phyloP scores from a whole-genome alignment of 1,139 yeast genomes.

The Yamadazyma aaseri region DNA sequence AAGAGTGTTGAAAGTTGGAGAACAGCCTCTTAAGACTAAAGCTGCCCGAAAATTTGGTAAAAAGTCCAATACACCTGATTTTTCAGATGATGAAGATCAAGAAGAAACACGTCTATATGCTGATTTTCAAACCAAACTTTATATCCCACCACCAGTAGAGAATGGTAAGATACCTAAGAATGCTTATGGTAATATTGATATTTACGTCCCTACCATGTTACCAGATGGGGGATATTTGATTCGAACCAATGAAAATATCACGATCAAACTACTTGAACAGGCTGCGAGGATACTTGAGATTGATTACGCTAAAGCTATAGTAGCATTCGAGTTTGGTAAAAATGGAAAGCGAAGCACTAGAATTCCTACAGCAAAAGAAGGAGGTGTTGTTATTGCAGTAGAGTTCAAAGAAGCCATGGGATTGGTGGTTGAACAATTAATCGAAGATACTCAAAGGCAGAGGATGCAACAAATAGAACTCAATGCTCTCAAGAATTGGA shows the following conservation, averaged over 20 bases:
- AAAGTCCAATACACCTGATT: conserved; percentile 18
- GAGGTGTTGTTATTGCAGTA: conserved; percentile 73
- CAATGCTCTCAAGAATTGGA: conserved; percentile 71
- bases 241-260: conserved; percentile 17
- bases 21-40: conserved; percentile 56
- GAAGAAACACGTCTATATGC: conserved; percentile 61
- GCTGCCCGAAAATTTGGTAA: conserved; percentile 8
- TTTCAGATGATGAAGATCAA: conserved; percentile 47
- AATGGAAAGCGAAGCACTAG: conserved; percentile 17
- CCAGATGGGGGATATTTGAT: conserved; percentile 74
- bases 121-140: conserved; percentile 71
- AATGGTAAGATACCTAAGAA: conserved; percentile 73
- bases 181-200: conserved; percentile 78
- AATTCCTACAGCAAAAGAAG: conserved; percentile 62
- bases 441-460: conserved; percentile 54
- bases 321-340: conserved; percentile 72
- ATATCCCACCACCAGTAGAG: conserved; percentile 60
- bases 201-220: conserved; percentile 74
- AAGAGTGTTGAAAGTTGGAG: conserved; percentile 68
- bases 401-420: conserved; percentile 67
- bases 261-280: conserved; percentile 51
- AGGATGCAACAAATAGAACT: conserved; percentile 44
- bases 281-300: conserved; percentile 73
- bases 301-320: conserved; percentile 85
- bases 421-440: conserved; percentile 53